These are phyloP conservation scores for Quercus dentata DNA, from an alignment of 306 rosid species.

Conservation along the genomic window DNA sequence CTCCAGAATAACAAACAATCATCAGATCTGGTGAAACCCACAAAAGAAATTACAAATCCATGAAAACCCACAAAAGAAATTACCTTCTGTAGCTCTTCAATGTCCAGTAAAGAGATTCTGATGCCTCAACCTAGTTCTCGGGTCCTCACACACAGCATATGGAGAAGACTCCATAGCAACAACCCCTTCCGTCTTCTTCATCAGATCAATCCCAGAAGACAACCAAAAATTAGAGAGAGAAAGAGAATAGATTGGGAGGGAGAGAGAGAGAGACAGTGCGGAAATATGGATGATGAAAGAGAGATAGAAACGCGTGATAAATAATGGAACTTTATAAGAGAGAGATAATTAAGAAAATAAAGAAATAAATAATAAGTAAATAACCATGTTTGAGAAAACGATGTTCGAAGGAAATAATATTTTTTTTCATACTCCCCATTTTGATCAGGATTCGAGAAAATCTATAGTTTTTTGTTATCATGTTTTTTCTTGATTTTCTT, in stretches of 20 bases:
- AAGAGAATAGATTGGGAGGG: not conserved
- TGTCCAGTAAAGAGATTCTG: no score
- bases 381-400: no score
- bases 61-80: not conserved
- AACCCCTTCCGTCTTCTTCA: constrained; percentile 68
- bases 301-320: constrained; percentile 1
- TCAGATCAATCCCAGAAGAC: constrained; percentile 34
- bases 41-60: no score
- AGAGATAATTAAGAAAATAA: not conserved
- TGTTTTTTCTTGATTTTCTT: no score
- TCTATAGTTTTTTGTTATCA: no score
- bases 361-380: no score
- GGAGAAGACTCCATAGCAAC: constrained; percentile 41
- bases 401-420: no score
- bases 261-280: not conserved
- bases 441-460: no score
- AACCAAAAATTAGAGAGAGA: not conserved
- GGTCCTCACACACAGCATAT: constrained; percentile 42
- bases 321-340: constrained; percentile 23
- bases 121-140: constrained; percentile 39
- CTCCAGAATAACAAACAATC: no score
- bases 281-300: not conserved
- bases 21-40: no score
- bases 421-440: no score
- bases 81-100: no score